These are phyloP conservation scores for Yarrowia divulgata DNA, from an alignment of 805 yeast genomes.

Conservation along the genomic window DNA sequence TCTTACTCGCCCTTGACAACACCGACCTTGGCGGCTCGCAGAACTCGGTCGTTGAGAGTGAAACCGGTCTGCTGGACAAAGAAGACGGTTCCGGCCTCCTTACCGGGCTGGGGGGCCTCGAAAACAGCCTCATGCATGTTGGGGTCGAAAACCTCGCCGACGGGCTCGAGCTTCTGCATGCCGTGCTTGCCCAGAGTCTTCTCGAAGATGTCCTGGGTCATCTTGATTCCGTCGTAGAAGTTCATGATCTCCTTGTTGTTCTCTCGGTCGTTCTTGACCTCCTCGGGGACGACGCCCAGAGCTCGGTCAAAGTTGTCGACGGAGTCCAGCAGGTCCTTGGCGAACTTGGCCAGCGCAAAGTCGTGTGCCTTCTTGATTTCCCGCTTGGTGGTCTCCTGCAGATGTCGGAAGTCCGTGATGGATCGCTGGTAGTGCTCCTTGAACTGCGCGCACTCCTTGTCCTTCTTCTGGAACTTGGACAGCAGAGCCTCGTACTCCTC, in stretches of 20 bases:
- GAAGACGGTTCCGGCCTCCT: slow-evolving; percentile 91
- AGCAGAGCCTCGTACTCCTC: slow-evolving; percentile 50
- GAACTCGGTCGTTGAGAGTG: slow-evolving; percentile 82
- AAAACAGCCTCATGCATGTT: slow-evolving; percentile 92
- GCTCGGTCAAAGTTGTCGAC: slow-evolving; percentile 92
- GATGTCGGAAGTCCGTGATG: slow-evolving; percentile 89
- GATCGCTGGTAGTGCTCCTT: slow-evolving; percentile 84
- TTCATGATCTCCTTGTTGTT: slow-evolving; percentile 70
- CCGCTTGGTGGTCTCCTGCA: slow-evolving; percentile 87
- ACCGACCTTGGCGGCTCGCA: slow-evolving; percentile 96
- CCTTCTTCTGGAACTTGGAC: slow-evolving; percentile 61
- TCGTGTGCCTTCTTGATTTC: slow-evolving; percentile 88
- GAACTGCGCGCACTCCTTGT: slow-evolving; percentile 73
- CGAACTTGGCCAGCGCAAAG: slow-evolving; percentile 90
- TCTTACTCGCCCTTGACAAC: slow-evolving; percentile 70
- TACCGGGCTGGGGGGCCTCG: slow-evolving; percentile 83
- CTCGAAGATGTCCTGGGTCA: slow-evolving; percentile 87
- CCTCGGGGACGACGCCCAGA: slow-evolving; percentile 63
- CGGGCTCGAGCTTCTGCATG: slow-evolving; percentile 76
- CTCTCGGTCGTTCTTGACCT: slow-evolving; percentile 51
- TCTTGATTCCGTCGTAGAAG: slow-evolving; percentile 84
- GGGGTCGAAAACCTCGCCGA: slow-evolving; percentile 88
- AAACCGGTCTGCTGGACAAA: slow-evolving; percentile 92
- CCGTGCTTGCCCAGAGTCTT: slow-evolving; percentile 85
- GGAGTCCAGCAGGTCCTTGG: slow-evolving; percentile 86